These are phyloP conservation scores for Gliomastix tumulicola DNA, from an alignment of 2,329 filamentous ascomycete genomes.

Conservation along the genomic window DNA sequence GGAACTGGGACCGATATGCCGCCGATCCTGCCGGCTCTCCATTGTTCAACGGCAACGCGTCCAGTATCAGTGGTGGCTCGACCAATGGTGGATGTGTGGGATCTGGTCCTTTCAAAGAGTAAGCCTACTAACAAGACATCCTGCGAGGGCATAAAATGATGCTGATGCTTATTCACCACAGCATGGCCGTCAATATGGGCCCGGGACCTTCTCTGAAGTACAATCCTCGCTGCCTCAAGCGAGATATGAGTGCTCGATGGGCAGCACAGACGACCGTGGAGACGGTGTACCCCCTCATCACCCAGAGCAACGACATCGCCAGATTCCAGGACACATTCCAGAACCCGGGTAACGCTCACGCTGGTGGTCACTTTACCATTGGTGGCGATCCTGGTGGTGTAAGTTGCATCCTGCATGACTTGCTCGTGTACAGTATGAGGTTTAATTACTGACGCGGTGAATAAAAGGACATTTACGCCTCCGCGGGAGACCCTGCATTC, in stretches of 20 bases:
- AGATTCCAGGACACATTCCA: slow-evolving; percentile 18
- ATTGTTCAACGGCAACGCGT: slow-evolving; percentile 47
- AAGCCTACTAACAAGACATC: slow-evolving; percentile 5
- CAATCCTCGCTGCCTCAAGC: slow-evolving; percentile 37
- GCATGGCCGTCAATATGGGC: slow-evolving; percentile 18
- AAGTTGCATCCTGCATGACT: neutral
- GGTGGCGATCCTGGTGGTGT: slow-evolving; percentile 21
- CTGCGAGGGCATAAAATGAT: neutral
- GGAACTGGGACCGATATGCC: slow-evolving; percentile 39
- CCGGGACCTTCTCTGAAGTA: slow-evolving; percentile 18
- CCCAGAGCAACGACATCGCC: slow-evolving; percentile 2
- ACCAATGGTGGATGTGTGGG: slow-evolving; percentile 41
- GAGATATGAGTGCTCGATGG: slow-evolving; percentile 32
- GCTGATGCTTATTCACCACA: slow-evolving; percentile 1
- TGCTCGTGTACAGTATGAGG: neutral
- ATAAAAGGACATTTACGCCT: slow-evolving; percentile 16
- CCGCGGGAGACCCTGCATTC: slow-evolving; percentile 17
- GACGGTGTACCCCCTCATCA: slow-evolving; percentile 5
- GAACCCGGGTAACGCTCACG: slow-evolving; percentile 26
- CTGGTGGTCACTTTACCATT: slow-evolving; percentile 31
- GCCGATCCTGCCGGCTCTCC: slow-evolving; percentile 38
- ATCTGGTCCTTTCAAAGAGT: slow-evolving; percentile 43
- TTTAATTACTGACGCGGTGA: neutral
- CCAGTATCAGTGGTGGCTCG: slow-evolving; percentile 38
- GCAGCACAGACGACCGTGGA: no score